Evolutionary conservation across 495 filamentous ascomycete genomes (phyloP), one percentile per base, ranked within the genome.

Genomic region (Schizothecium vesticola): DNA sequence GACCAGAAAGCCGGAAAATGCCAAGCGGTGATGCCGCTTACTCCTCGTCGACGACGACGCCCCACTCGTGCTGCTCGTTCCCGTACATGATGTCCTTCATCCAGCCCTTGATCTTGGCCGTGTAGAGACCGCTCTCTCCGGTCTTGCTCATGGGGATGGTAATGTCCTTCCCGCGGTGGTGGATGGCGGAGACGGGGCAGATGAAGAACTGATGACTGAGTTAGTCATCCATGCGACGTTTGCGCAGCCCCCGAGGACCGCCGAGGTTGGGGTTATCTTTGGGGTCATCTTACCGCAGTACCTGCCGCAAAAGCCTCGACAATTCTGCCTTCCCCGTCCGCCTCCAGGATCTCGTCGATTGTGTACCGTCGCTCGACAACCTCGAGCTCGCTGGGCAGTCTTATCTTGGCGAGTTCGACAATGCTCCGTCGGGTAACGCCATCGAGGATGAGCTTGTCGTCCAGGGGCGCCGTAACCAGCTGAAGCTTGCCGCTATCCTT

Each of bases 11-110:
- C 24, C 51, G 16, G 43, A 51, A 51, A 59, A 65, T 36, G 66
- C 51, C 57, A 61, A 64, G 31, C 9, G 8, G 26, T 11, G 31
- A 36, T 55, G 19, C 23, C n/a, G 13, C 21, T 67, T 67, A 68
- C 71, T 84, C 75, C 75, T 91, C 86, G 61, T 90, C 82, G 62
- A 97, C 85, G 25, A 92, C 85, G 68, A 92, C 83, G 25, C 87
- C 87, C 93, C 93, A 97, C 62, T 90, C 86, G 72, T 96, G 91
- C 63, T 87, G 76, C 75, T 88, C 89, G 71, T 87, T 89, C 63
- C 93, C 93, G 77, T 88, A 97, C 91, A 95, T 96, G 77, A 97
- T 94, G 56, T 89, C 86, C 75, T 80, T 81, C 65, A 97, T 80
- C 91, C 91, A 95, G 3, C 77, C 79, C 84, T 94, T 96, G 77